Evolutionary conservation across 2,329 filamentous ascomycete genomes (phyloP).

Genomic region (Macrophomina phaseolina): DNA sequence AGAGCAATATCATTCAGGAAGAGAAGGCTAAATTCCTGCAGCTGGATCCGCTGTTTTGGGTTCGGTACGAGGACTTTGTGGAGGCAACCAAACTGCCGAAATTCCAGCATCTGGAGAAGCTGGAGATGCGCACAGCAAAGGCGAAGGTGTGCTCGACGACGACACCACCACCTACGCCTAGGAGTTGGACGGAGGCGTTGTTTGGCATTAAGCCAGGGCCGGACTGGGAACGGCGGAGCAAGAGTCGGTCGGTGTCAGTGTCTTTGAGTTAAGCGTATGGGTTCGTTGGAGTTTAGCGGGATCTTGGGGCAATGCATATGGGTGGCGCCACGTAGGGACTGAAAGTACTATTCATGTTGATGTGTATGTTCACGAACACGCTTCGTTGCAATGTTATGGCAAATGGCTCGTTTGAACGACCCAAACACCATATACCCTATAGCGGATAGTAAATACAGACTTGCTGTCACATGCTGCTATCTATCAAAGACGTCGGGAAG

Average conservation of each 20-base stretch:
- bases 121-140: conserved; percentile 24
- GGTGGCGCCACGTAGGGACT: conserved; percentile 23
- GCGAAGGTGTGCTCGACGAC: conserved; percentile 22
- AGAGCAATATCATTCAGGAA: conserved; percentile 19
- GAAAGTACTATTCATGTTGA: conserved; percentile 21
- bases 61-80: conserved; percentile 31
- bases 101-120: conserved; percentile 17
- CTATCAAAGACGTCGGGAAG: not conserved
- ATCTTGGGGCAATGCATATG: conserved; percentile 13
- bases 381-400: conserved; percentile 24
- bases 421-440: conserved; percentile 21
- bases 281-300: conserved; percentile 14
- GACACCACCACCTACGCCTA: conserved; percentile 26
- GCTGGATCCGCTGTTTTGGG: conserved; percentile 31
- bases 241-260: conserved; percentile 24
- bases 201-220: conserved; percentile 27
- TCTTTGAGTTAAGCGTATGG: conserved; percentile 22
- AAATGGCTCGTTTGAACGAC: conserved; percentile 18
- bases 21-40: conserved; percentile 29
- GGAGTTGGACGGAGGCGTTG: conserved; percentile 27
- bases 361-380: conserved; percentile 25
- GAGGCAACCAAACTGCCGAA: conserved; percentile 13
- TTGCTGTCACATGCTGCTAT: conserved; percentile 16
- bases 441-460: conserved; percentile 25
- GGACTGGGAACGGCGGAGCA: conserved; percentile 22